Evolutionary conservation across 108 stramenopile species (phyloP), one percentile per base, ranked within the genome.

Genomic region (Fragilariopsis cylindrus): DNA sequence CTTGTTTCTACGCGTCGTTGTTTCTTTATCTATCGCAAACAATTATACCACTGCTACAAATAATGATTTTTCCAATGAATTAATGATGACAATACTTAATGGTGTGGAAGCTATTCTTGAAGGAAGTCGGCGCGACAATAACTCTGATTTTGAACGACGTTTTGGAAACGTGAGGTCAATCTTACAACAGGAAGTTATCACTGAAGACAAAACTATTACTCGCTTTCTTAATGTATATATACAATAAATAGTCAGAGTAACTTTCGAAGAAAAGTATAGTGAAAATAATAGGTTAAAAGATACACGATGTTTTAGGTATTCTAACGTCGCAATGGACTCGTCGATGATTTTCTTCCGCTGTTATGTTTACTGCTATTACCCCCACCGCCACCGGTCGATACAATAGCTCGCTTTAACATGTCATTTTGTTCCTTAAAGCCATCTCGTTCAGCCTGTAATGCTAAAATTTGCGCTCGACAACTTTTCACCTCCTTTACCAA

Each of bases 401-500:
- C 58, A 60, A 84, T 74, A 55, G 86, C 82, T 56, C 75, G 72
- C 41, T 87, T 91, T 62, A 94, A 58, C 70, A 82, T 81, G 53
- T 79, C 82, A 79, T 94, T 94, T 70, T 94, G 87, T 76, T 84
- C 84, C 19, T 79, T 78, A 39, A 81, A 76, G 15, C 90, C 93
- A 74, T 94, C 89, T n/a, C 87, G 71, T 70, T 92, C 92, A 4
- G 91, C 95, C 64, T 90, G 85, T 71, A 93, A 50, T 7, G 85
- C 74, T 47, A 84, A 72, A 45, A 96, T 88, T 65, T 89, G 91
- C 0, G 81, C 82, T 7, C 95, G 79, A 62, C 90, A 90, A 57
- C 81, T 81, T 71, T 92, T 96, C 52, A 96, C 88, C 71, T 96
- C 92, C 80, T 92, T 93, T 58, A 96, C 86, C 62, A 96, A 70